These are phyloP conservation scores for Jimgerdemannia lactiflua DNA, from an alignment of 192 early-diverging fungal genomes.

Conservation along the genomic window DNA sequence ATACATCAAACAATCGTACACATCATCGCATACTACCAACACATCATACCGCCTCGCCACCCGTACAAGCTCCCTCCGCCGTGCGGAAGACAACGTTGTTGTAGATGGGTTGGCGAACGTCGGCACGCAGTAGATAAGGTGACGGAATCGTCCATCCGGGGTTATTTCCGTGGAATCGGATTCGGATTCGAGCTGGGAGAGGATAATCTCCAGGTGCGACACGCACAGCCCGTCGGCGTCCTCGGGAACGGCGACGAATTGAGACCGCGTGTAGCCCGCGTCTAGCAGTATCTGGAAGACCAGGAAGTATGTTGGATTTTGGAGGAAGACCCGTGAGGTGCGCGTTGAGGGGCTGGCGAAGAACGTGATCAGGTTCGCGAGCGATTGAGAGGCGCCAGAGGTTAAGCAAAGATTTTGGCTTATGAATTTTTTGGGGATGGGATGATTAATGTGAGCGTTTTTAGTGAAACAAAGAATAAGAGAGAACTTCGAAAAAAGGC, in stretches of 20 bases:
- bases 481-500: too few species aligned
- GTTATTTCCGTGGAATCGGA: neutral
- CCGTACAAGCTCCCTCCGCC: constrained; percentile 15
- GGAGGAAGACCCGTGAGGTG: constrained; percentile 14
- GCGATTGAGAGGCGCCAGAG: constrained; percentile 21
- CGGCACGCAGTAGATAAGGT: constrained; percentile 27
- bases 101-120: constrained; percentile 28
- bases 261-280: constrained; percentile 11
- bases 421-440: too few species aligned
- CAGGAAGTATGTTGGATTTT: constrained; percentile 27
- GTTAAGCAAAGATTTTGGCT: constrained; percentile 8
- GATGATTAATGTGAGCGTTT: constrained; percentile 3
- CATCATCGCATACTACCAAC: constrained; percentile 32
- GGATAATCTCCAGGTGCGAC: constrained; percentile 10
- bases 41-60: constrained; percentile 21
- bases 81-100: constrained; percentile 12
- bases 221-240: constrained; percentile 9
- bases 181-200: neutral
- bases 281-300: constrained; percentile 22
- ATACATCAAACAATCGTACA: constrained; percentile 30
- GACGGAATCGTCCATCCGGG: neutral
- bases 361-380: constrained; percentile 15
- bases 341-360: constrained; percentile 18
- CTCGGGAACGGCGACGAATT: constrained; percentile 21
- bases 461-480: neutral